A percentile compares a stretch with the other conserved stretches of the same genome.
These are phyloP conservation scores for Zymoseptoria pseudotritici DNA, from an alignment of 2,329 filamentous ascomycete genomes.

Conservation along the genomic window DNA sequence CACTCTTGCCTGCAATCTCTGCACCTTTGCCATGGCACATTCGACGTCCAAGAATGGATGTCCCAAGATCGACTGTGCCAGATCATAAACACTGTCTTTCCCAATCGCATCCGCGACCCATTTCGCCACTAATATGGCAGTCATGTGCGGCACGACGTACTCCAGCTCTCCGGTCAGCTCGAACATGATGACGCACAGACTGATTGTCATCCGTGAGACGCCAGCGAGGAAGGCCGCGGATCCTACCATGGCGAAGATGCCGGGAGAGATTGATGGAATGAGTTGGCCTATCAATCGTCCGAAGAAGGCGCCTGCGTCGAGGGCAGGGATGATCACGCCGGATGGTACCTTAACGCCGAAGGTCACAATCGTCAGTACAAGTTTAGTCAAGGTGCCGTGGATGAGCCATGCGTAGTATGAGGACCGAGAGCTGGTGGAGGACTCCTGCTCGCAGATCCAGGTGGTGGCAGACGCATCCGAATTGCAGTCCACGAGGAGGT, in stretches of 20 bases:
- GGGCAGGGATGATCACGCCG: constrained; percentile 54
- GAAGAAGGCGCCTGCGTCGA: constrained; percentile 52
- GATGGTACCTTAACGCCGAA: constrained; percentile 55
- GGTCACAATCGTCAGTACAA: constrained; percentile 50
- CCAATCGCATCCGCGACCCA: constrained; percentile 51
- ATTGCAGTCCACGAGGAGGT: constrained; percentile 50
- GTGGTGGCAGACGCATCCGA: constrained; percentile 27
- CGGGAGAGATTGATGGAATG: constrained; percentile 43
- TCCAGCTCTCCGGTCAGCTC: constrained; percentile 53
- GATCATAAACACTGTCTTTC: constrained; percentile 50
- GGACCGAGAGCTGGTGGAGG: constrained; percentile 24
- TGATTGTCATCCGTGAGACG: constrained; percentile 52
- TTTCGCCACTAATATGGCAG: constrained; percentile 53
- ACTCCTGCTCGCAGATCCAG: constrained; percentile 49
- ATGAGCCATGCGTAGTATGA: constrained; percentile 46
- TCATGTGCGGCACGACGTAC: constrained; percentile 52
- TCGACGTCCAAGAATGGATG: constrained; percentile 53
- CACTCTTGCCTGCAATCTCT: constrained; percentile 33
- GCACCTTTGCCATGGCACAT: constrained; percentile 38
- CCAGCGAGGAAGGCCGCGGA: constrained; percentile 53
- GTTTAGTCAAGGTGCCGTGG: constrained; percentile 48
- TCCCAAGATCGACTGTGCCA: constrained; percentile 52
- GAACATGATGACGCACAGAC: constrained; percentile 55
- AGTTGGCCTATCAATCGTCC: constrained; percentile 47
- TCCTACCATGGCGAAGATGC: constrained; percentile 56